Percentiles rank a stretch among this genome's conserved stretches.
These are phyloP conservation scores for Pseudocercospora ulei DNA, from an alignment of 2,329 filamentous ascomycete species.

Conservation along the genomic window DNA sequence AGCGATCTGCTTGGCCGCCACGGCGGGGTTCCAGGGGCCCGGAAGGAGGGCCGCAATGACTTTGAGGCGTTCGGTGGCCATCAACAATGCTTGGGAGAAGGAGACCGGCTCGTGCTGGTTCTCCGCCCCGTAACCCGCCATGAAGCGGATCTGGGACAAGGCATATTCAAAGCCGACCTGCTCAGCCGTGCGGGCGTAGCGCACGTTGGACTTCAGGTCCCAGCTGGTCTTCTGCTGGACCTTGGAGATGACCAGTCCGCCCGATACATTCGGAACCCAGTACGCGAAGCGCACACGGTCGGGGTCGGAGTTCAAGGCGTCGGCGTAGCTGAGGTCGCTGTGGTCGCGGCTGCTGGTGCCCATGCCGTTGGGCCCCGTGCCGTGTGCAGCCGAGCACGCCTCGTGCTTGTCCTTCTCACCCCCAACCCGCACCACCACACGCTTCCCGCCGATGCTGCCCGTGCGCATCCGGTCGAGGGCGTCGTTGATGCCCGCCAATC, in stretches of 20 bases:
- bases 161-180: constrained; percentile 45
- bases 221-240: constrained; percentile 45
- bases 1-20: constrained; percentile 48
- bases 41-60: constrained; percentile 46
- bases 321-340: constrained; percentile 30
- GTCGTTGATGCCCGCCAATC: constrained; percentile 56
- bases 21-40: constrained; percentile 45
- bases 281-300: constrained; percentile 44
- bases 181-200: constrained; percentile 45
- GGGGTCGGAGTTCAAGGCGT: constrained; percentile 39
- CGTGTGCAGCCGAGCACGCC: constrained; percentile 13
- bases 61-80: constrained; percentile 43
- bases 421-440: constrained; percentile 50
- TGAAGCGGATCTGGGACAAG: constrained; percentile 47
- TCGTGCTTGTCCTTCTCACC: constrained; percentile 20
- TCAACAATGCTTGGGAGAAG: constrained; percentile 45
- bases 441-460: constrained; percentile 58
- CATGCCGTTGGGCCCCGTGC: constrained; percentile 20
- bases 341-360: constrained; percentile 12
- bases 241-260: constrained; percentile 46
- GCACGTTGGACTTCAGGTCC: constrained; percentile 44
- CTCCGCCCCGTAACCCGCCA: constrained; percentile 39
- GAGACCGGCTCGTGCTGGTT: constrained; percentile 48
- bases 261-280: constrained; percentile 49
- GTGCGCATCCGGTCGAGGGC: constrained; percentile 57